Conservation (phyloP, 768 basidiomycete species). For the Lepiota brunneoincarnata region DNA sequence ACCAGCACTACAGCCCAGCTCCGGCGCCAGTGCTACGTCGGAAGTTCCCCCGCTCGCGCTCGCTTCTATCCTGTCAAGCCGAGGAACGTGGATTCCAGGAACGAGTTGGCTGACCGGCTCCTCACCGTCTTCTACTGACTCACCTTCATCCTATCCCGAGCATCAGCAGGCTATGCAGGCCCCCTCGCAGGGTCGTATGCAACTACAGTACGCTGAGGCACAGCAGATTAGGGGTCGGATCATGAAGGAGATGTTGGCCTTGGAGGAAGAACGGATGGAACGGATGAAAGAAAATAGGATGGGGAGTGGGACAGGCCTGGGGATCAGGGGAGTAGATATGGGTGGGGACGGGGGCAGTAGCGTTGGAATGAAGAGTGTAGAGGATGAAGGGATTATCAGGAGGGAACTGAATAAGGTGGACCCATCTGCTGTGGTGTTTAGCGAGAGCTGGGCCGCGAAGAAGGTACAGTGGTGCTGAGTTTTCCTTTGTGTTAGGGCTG, state of each 20-base stretch:
- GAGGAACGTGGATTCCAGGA: conserved; percentile 50
- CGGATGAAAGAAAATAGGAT: conserved; percentile 76
- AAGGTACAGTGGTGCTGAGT: conserved; percentile 48
- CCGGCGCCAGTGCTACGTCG: conserved; percentile 13
- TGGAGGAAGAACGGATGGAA: conserved; percentile 96
- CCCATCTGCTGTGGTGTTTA: conserved; percentile 93
- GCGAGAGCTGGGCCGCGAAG: conserved; percentile 92
- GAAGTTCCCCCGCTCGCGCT: not conserved
- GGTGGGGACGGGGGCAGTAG: conserved; percentile 3
- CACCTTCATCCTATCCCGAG: conserved; percentile 18
- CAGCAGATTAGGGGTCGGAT: conserved; percentile 90
- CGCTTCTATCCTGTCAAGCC: conserved; percentile 1
- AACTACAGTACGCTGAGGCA: conserved; percentile 79
- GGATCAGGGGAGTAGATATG: conserved; percentile 6
- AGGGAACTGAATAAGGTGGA: conserved; percentile 92
- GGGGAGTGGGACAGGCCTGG: conserved; percentile 36
- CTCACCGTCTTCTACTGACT: conserved; percentile 14
- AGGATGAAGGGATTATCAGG: conserved; percentile 93
- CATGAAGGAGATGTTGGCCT: conserved; percentile 96
- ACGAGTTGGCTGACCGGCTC: conserved; percentile 46
- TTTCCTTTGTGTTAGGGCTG: not conserved
- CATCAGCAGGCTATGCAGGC: not conserved
- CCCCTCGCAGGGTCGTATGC: conserved; percentile 49
- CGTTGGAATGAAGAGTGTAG: conserved; percentile 54
- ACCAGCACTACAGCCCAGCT: conserved; percentile 7